Percentiles rank a stretch among this genome's conserved stretches.
Conservation (phyloP, 1,139 yeast species). For the Petasospora rhodanensis region DNA sequence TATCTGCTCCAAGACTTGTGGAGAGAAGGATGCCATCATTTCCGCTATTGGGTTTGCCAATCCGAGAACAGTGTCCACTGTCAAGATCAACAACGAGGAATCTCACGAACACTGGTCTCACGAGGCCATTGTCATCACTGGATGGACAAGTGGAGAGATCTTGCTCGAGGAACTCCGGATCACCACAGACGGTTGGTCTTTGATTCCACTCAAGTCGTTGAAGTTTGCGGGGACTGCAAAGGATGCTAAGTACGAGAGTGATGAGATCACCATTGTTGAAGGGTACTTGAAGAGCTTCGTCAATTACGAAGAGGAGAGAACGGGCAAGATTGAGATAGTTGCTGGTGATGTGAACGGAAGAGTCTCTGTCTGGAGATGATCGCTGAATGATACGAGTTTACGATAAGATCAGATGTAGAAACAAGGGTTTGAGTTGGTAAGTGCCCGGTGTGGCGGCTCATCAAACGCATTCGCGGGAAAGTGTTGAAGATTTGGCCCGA, state of each 20-base stretch:
- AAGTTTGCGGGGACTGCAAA: constrained; percentile 20
- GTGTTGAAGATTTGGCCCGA: too few relatives aligned
- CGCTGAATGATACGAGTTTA: too few relatives aligned
- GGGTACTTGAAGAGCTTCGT: constrained; percentile 27
- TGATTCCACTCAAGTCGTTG: constrained; percentile 18
- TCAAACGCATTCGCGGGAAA: too few relatives aligned
- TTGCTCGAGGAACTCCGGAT: constrained; percentile 27
- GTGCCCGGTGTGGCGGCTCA: not conserved
- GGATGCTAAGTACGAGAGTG: constrained; percentile 21
- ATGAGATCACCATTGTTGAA: constrained; percentile 26
- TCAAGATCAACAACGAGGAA: constrained; percentile 24
- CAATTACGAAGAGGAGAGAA: constrained; percentile 28
- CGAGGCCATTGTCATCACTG: constrained; percentile 32
- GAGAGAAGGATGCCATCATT: constrained; percentile 16
- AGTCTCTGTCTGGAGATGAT: constrained; percentile 31
- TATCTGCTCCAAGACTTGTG: constrained; percentile 21
- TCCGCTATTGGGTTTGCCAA: constrained; percentile 26
- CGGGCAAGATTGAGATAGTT: constrained; percentile 31
- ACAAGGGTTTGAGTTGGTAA: not conserved
- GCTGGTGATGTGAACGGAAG: constrained; percentile 33
- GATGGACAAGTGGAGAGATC: constrained; percentile 30
- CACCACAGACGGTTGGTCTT: constrained; percentile 22
- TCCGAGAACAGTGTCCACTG: constrained; percentile 23
- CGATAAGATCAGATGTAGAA: not conserved
- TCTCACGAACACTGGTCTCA: constrained; percentile 35